Conservation (phyloP, 2,329 filamentous ascomycete genomes). For the Fusarium bactridioides region DNA sequence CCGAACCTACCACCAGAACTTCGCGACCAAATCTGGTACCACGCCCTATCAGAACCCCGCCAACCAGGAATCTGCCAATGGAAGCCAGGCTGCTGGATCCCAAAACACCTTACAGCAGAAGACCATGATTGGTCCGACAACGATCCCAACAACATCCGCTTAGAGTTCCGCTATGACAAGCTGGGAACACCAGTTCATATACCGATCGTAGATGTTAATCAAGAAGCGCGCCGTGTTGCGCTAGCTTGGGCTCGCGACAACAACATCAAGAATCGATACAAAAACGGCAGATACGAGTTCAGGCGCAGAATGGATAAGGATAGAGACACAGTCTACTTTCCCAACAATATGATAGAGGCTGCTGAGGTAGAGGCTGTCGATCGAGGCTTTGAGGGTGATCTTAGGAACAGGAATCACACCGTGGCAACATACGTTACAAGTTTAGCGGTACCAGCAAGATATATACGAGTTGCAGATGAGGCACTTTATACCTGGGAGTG, state of each 20-base stretch:
- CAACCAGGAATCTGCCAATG: background rate
- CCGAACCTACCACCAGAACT: constrained; percentile 1
- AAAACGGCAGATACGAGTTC: background rate
- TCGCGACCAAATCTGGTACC: constrained; percentile 14
- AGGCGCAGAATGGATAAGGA: background rate
- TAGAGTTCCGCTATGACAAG: constrained; percentile 5
- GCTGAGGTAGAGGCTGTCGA: background rate
- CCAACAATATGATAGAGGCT: background rate
- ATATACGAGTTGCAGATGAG: rapidly evolving
- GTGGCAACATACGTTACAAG: background rate
- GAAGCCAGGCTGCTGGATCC: constrained; percentile 5
- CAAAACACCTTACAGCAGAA: background rate
- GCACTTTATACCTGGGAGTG: background rate
- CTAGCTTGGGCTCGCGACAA: background rate
- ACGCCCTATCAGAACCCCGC: background rate
- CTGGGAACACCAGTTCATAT: background rate
- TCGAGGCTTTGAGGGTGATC: background rate
- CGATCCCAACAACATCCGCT: background rate
- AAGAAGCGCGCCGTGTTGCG: background rate
- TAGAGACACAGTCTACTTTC: constrained; percentile 10
- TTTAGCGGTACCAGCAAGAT: background rate
- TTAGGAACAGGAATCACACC: background rate
- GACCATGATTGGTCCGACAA: background rate
- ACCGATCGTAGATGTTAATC: background rate
- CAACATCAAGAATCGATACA: background rate